These are phyloP conservation scores for Xylaria sp. DNA, from an alignment of 2,329 filamentous ascomycete genomes.

Conservation along the genomic window DNA sequence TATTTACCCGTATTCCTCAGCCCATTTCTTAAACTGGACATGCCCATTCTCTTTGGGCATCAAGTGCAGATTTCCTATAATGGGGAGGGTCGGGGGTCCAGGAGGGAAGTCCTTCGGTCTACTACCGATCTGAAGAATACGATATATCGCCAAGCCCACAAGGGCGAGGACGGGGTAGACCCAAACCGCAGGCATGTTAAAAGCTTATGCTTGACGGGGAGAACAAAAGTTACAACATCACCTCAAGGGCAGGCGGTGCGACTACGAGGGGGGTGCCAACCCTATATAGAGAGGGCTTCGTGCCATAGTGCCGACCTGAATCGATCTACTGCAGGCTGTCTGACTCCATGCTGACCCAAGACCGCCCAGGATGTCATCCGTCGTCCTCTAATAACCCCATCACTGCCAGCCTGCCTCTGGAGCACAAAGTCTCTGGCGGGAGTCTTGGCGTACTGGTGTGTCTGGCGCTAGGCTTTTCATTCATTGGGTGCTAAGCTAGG, in stretches of 20 bases:
- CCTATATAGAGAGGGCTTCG: conserved; percentile 29
- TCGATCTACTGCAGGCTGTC: conserved; percentile 26
- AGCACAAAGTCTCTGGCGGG: conserved; percentile 1
- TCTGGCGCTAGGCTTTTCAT: conserved; percentile 24
- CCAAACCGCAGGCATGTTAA: conserved; percentile 37
- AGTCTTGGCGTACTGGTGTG: conserved; percentile 26
- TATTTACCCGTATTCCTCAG: conserved; percentile 41
- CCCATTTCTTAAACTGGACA: conserved; percentile 42
- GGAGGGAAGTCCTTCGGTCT: conserved; percentile 41
- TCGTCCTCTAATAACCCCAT: conserved; percentile 18
- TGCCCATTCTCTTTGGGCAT: conserved; percentile 40
- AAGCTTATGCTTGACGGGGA: conserved; percentile 20
- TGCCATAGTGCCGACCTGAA: conserved; percentile 7
- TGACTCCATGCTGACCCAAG: conserved; percentile 38
- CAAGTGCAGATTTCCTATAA: conserved; percentile 39
- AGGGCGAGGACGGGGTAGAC: conserved; percentile 38
- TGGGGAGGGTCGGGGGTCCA: conserved; percentile 39
- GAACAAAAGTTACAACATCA: conserved; percentile 24
- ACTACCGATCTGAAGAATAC: conserved; percentile 40
- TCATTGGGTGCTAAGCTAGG: conserved; percentile 30
- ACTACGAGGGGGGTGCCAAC: conserved; percentile 17
- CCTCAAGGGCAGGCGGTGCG: conserved; percentile 6
- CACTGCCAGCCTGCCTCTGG: conserved; percentile 9
- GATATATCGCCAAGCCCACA: conserved; percentile 38
- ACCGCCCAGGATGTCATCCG: conserved; percentile 27